Evolutionary conservation across 169 alveolate genomes (phyloP).

Genomic region (Ophryocystis elektroscirrha): DNA sequence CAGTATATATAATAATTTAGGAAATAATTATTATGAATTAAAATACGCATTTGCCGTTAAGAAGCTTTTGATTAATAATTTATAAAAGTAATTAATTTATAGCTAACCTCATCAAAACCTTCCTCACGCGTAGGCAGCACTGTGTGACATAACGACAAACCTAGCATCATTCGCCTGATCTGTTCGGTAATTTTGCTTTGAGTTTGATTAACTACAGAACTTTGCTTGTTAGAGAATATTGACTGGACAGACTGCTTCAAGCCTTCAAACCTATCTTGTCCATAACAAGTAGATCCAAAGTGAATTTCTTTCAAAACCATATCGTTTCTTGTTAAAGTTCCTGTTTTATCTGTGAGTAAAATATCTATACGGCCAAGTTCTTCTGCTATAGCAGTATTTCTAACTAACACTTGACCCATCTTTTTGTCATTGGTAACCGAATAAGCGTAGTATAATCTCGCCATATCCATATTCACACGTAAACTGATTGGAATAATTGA

Average conservation of each 20-base stretch:
- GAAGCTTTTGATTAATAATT: no score
- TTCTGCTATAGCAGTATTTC: slow-evolving; percentile 63
- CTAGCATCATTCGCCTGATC: not conserved
- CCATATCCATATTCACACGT: slow-evolving; percentile 83
- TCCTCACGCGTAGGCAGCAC: not conserved
- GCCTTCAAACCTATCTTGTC: no score
- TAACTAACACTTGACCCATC: slow-evolving; percentile 62
- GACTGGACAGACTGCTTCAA: no score
- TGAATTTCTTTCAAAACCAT: slow-evolving; percentile 61
- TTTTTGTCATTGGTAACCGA: slow-evolving; percentile 57
- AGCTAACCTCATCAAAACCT: not conserved
- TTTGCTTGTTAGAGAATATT: no score
- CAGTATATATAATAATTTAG: no score
- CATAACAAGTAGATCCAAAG: no score
- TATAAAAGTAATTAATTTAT: no score
- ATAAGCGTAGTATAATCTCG: slow-evolving; percentile 64
- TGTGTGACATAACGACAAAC: not conserved
- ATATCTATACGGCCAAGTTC: slow-evolving; percentile 85
- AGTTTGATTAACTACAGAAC: not conserved
- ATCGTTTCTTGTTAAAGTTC: slow-evolving; percentile 89
- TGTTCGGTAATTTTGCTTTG: not conserved
- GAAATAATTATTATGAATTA: no score
- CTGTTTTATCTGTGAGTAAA: slow-evolving; percentile 88
- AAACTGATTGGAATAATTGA: slow-evolving; percentile 84
- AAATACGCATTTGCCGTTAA: no score